A percentile compares a stretch with the other conserved stretches of the same genome.
These are phyloP conservation scores for Astragalus glycyphyllos DNA, from an alignment of 306 rosid genomes.

Conservation along the genomic window DNA sequence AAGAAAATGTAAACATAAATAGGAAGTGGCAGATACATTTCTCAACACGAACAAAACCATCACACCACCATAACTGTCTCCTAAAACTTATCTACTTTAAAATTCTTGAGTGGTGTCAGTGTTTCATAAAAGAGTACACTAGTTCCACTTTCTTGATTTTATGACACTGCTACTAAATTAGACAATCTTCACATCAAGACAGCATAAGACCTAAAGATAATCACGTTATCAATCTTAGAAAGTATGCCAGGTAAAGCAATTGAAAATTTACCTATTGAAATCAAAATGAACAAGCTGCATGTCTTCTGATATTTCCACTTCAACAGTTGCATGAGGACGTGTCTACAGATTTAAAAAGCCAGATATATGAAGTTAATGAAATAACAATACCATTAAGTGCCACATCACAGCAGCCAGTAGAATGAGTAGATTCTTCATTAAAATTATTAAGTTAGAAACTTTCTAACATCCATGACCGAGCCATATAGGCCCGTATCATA, in stretches of 20 bases:
- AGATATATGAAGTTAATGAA: slow-evolving; percentile 27
- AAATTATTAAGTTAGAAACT: slow-evolving; percentile 9
- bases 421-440: slow-evolving; percentile 17
- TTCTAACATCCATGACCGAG: not conserved
- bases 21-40: slow-evolving; percentile 26
- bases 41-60: slow-evolving; percentile 19
- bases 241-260: slow-evolving; percentile 8
- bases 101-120: not conserved
- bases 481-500: slow-evolving; percentile 16
- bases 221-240: not conserved
- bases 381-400: slow-evolving; percentile 24
- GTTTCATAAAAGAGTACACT: slow-evolving; percentile 20
- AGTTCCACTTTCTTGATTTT: slow-evolving; percentile 17
- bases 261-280: slow-evolving; percentile 77
- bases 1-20: slow-evolving; percentile 32
- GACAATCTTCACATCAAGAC: slow-evolving; percentile 17
- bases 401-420: slow-evolving; percentile 17
- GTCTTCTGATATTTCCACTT: slow-evolving; percentile 99
- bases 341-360: slow-evolving; percentile 62
- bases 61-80: not conserved
- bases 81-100: slow-evolving; percentile 9
- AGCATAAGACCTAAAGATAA: not conserved
- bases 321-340: slow-evolving; percentile 98
- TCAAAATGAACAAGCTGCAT: slow-evolving; percentile 99
- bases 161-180: slow-evolving; percentile 22